These are phyloP conservation scores for Rosa rugosa DNA, from an alignment of 306 rosid species.

Conservation along the genomic window DNA sequence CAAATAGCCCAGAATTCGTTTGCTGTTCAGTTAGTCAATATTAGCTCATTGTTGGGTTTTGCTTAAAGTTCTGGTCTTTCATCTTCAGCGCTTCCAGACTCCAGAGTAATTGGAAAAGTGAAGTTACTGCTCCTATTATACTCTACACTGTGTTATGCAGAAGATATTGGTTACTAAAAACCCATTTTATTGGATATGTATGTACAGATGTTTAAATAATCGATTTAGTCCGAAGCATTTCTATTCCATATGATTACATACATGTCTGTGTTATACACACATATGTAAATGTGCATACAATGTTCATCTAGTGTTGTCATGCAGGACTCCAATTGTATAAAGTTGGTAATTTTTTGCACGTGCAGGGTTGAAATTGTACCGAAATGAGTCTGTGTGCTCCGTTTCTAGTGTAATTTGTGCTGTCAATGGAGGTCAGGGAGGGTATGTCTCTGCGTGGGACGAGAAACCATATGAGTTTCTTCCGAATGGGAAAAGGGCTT, in stretches of 20 bases:
- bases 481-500: constrained; percentile 54
- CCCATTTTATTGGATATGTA: neutral
- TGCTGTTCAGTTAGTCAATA: neutral
- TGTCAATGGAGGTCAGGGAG: constrained; percentile 33
- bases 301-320: neutral
- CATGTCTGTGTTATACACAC: neutral
- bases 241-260: neutral
- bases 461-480: constrained; percentile 66
- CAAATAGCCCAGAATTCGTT: neutral
- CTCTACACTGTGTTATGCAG: neutral
- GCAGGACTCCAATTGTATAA: neutral
- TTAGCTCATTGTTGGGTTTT: neutral
- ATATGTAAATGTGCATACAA: neutral
- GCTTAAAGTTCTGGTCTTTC: neutral
- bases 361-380: constrained; percentile 35
- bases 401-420: constrained; percentile 22
- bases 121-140: neutral
- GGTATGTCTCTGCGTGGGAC: constrained; percentile 55
- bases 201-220: neutral
- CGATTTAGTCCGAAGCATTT: too few relatives aligned
- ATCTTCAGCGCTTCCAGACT: neutral
- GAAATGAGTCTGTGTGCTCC: constrained; percentile 22
- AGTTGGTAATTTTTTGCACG: neutral
- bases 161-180: neutral
- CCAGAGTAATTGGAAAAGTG: neutral